phyloP scores from a whole-genome alignment of 78 protist genomes.

The Dictyostelium capitatum region DNA sequence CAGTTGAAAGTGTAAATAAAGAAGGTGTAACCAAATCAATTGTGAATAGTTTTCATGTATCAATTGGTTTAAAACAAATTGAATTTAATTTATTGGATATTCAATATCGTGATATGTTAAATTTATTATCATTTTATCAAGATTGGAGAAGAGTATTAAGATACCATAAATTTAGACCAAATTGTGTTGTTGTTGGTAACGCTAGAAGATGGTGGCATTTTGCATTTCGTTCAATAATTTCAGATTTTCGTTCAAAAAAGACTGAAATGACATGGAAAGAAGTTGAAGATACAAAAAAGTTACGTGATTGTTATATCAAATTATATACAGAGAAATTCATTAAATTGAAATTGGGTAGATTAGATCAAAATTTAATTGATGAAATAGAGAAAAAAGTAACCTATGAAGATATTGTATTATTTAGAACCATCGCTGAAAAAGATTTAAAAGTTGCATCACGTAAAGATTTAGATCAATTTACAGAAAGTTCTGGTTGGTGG shows the following conservation, averaged over 20 bases:
- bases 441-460: background rate
- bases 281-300: slow-evolving; percentile 25
- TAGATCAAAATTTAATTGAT: slow-evolving; percentile 49
- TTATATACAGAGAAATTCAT: slow-evolving; percentile 20
- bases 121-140: slow-evolving; percentile 35
- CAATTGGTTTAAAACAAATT: slow-evolving; percentile 33
- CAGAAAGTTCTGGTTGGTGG: slow-evolving; percentile 69
- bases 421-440: slow-evolving; percentile 56
- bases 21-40: slow-evolving; percentile 35
- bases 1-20: slow-evolving; percentile 28
- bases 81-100: slow-evolving; percentile 52
- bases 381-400: slow-evolving; percentile 73
- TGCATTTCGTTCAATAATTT: slow-evolving; percentile 59
- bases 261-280: slow-evolving; percentile 52
- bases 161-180: slow-evolving; percentile 42
- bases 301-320: slow-evolving; percentile 60
- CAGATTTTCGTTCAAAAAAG: slow-evolving; percentile 33
- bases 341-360: slow-evolving; percentile 14
- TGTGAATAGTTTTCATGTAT: background rate
- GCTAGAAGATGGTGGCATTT: slow-evolving; percentile 73
- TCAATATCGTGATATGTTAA: slow-evolving; percentile 68
- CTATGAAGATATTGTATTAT: slow-evolving; percentile 68
- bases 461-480: background rate
- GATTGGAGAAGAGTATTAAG: slow-evolving; percentile 55
- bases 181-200: slow-evolving; percentile 1